Conservation (phyloP, 2,329 filamentous ascomycete species). For the Akanthomyces uredinophilus region DNA sequence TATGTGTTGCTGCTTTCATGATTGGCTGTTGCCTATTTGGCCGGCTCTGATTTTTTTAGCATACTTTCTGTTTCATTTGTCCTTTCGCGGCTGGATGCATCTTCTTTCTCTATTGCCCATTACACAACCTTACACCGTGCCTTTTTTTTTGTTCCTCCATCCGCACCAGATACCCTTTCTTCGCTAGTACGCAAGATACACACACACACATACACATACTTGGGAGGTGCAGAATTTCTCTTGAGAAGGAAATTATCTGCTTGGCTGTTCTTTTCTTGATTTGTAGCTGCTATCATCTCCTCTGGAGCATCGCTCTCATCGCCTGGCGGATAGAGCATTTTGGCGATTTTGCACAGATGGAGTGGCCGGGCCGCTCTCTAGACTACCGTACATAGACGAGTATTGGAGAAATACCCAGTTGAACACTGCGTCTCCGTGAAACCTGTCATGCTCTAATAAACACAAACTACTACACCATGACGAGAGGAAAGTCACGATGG, state of each 20-base stretch:
- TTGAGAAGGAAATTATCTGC: not conserved
- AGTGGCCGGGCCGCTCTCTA: not conserved
- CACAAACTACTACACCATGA: not conserved
- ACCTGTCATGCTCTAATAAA: not conserved
- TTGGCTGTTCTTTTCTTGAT: not conserved
- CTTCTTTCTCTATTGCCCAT: not conserved
- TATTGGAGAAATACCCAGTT: not conserved
- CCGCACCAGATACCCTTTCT: constrained; percentile 9
- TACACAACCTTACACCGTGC: not conserved
- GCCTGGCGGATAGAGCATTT: not conserved
- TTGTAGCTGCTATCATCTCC: not conserved
- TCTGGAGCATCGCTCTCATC: not conserved
- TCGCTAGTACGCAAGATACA: not conserved
- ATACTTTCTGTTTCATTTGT: not conserved
- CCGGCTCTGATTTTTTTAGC: not conserved
- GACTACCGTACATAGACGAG: constrained; percentile 2
- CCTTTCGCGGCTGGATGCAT: not conserved
- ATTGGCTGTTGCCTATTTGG: not conserved
- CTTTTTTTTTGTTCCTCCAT: not conserved
- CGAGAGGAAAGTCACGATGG: not conserved
- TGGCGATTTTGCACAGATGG: not conserved
- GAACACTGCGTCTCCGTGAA: not conserved
- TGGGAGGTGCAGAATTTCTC: not conserved
- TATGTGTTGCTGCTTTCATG: not conserved
- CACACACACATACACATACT: not conserved